A percentile compares a stretch with the other conserved stretches of the same genome.
phyloP scores from a whole-genome alignment of 2,329 filamentous ascomycete genomes.

The Fusarium virguliforme region DNA sequence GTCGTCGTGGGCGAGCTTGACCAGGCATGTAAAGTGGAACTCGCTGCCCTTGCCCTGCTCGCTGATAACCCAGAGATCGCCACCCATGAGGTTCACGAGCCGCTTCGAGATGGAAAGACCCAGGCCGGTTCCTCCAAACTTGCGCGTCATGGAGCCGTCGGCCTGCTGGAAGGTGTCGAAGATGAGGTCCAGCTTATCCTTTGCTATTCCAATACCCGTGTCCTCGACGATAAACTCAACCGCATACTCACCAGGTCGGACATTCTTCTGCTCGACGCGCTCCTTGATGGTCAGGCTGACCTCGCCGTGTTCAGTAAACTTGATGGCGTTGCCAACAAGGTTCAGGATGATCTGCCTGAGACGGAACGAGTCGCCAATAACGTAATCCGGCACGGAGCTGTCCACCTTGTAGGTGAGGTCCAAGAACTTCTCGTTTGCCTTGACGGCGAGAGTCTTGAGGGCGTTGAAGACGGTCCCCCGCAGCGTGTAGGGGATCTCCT shows the following conservation, averaged over 20 bases:
- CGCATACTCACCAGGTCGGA: conserved; percentile 83
- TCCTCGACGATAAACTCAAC: conserved; percentile 97
- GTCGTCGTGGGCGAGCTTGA: conserved; percentile 86
- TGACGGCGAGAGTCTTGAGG: conserved; percentile 95
- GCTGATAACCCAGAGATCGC: conserved; percentile 96
- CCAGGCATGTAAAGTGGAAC: conserved; percentile 96
- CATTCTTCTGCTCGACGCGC: conserved; percentile 74
- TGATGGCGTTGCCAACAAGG: conserved; percentile 97
- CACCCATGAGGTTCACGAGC: conserved; percentile 95
- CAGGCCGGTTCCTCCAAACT: conserved; percentile 95
- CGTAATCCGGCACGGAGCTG: conserved; percentile 92
- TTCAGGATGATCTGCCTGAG: conserved; percentile 97
- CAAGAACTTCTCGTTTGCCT: conserved; percentile 95
- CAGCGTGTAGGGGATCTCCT: conserved; percentile 96
- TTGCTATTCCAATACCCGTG: conserved; percentile 96
- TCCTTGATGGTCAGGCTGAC: conserved; percentile 93
- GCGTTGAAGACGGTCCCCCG: conserved; percentile 97
- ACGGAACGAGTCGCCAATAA: conserved; percentile 96
- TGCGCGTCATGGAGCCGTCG: conserved; percentile 94
- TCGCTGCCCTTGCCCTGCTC: conserved; percentile 91
- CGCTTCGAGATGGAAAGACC: conserved; percentile 96
- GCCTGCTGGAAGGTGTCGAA: conserved; percentile 99
- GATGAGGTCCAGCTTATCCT: conserved; percentile 95
- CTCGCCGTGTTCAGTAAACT: conserved; percentile 97
- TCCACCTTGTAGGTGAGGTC: conserved; percentile 95